Conservation (phyloP, 1,284 basidiomycete species). For the Naganishia sp. region DNA sequence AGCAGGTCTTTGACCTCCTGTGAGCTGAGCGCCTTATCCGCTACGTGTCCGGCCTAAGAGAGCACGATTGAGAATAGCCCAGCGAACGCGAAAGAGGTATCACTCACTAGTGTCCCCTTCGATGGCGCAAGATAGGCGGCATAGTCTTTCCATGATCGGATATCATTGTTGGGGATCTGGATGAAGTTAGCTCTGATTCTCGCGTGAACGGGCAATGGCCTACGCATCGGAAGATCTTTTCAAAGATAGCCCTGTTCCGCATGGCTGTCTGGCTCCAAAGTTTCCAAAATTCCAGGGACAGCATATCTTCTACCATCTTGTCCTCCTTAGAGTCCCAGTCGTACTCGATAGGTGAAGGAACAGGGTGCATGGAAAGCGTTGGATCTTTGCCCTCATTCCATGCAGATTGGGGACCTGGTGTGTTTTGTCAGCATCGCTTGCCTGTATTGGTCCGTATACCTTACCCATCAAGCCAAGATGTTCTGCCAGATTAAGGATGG, state of each 20-base stretch:
- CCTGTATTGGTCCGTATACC: slow-evolving; percentile 50
- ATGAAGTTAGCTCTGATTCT: neutral
- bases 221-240: slow-evolving; percentile 48
- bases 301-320: slow-evolving; percentile 72
- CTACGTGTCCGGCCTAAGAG: slow-evolving; percentile 78
- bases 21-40: slow-evolving; percentile 63
- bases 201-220: neutral
- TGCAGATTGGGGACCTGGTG: slow-evolving; percentile 38
- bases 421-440: neutral
- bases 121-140: slow-evolving; percentile 59
- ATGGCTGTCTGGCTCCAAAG: slow-evolving; percentile 74
- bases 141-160: slow-evolving; percentile 75
- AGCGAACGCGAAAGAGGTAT: slow-evolving; percentile 29
- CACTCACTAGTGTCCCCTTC: slow-evolving; percentile 39
- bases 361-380: slow-evolving; percentile 68
- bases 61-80: slow-evolving; percentile 50
- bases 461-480: slow-evolving; percentile 79
- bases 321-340: slow-evolving; percentile 66
- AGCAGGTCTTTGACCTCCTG: slow-evolving; percentile 72
- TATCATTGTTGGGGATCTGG: slow-evolving; percentile 72
- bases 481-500: slow-evolving; percentile 58
- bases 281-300: slow-evolving; percentile 63
- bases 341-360: slow-evolving; percentile 68
- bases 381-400: slow-evolving; percentile 57
- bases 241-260: slow-evolving; percentile 73